Evolutionary conservation across 2,329 filamentous ascomycete species (phyloP).

Genomic region (Fusarium sp.): DNA sequence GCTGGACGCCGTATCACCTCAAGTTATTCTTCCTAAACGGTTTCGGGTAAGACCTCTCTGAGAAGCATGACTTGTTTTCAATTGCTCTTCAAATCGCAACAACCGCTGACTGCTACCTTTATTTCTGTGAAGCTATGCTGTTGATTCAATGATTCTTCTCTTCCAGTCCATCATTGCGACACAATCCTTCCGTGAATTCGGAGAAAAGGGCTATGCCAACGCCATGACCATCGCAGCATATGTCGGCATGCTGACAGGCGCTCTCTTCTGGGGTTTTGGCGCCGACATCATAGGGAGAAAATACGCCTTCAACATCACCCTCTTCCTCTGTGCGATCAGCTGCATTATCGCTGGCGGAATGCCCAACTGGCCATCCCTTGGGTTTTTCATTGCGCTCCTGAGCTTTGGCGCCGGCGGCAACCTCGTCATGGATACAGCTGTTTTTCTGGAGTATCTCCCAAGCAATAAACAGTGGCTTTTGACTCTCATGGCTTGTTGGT

Average conservation of each 20-base stretch:
- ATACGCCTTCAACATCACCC: constrained; percentile 13
- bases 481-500: constrained; percentile 13
- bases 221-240: constrained; percentile 6
- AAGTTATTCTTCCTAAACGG: constrained; percentile 70
- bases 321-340: constrained; percentile 1
- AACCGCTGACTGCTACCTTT: neutral
- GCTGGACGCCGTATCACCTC: constrained; percentile 66
- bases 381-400: neutral
- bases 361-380: neutral
- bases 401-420: constrained; percentile 14
- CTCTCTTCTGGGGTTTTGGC: constrained; percentile 19
- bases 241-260: constrained; percentile 1
- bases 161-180: constrained; percentile 2
- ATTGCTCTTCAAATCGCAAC: too few species aligned
- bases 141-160: constrained; percentile 14
- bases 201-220: neutral
- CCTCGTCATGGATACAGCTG: constrained; percentile 16
- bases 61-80: too few species aligned
- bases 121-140: neutral
- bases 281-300: constrained; percentile 20
- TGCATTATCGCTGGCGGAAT: neutral
- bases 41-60: constrained; percentile 52
- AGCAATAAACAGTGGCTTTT: constrained; percentile 19
- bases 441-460: constrained; percentile 5
- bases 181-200: constrained; percentile 14